These are phyloP conservation scores for Botrytis paeoniae DNA, from an alignment of 2,329 filamentous ascomycete genomes.

Conservation along the genomic window DNA sequence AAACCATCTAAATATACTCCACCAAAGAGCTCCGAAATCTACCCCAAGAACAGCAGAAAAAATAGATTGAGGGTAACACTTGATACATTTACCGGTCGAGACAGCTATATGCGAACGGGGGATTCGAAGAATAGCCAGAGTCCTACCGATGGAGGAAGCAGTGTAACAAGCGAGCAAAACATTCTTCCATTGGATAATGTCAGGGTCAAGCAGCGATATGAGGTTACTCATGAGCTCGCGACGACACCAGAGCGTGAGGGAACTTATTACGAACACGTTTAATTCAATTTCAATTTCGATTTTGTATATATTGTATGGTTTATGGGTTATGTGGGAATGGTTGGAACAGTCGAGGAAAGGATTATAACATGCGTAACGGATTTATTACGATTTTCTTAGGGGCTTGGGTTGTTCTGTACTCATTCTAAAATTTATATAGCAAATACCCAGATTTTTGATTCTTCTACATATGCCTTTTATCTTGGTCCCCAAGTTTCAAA, in stretches of 20 bases:
- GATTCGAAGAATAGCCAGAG: background rate
- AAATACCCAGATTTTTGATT: background rate
- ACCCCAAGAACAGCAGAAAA: background rate
- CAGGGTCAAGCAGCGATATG: background rate
- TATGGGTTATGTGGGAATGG: background rate
- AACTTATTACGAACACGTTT: background rate
- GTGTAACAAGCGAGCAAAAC: background rate
- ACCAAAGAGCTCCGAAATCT: background rate
- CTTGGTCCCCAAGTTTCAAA: background rate
- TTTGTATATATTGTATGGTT: background rate
- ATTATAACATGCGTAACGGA: background rate
- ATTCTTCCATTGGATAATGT: conserved; percentile 3
- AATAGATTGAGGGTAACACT: background rate
- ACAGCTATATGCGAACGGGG: background rate
- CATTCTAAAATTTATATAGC: background rate
- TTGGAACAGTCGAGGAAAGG: background rate
- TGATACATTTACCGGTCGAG: background rate
- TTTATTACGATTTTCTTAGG: background rate
- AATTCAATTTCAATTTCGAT: background rate
- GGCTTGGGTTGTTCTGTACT: background rate
- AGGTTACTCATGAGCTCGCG: background rate
- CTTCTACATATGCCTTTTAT: background rate
- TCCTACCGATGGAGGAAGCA: background rate
- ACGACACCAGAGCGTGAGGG: background rate
- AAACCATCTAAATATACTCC: background rate